Conservation (phyloP, 306 rosid genomes). For the Malus orientalis region DNA sequence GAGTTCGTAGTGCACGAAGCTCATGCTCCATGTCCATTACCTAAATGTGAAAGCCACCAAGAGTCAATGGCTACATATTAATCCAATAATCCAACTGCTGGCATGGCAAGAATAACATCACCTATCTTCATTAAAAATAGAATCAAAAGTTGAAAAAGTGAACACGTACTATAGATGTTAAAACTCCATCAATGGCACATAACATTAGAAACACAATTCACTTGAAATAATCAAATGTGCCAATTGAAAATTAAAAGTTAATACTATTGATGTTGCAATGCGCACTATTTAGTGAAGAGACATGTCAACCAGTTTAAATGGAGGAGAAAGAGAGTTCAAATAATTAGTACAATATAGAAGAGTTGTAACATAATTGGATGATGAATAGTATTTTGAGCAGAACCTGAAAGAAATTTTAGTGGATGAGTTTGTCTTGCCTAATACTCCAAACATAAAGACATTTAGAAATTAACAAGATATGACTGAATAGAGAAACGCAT, state of each 20-base stretch:
- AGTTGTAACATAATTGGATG: not conserved
- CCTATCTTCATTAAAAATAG: not conserved
- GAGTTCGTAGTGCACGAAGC: slow-evolving; percentile 78
- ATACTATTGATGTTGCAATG: not conserved
- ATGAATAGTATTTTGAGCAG: not conserved
- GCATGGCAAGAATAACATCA: not conserved
- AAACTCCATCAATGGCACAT: not conserved
- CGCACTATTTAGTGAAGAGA: not conserved
- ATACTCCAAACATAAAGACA: not conserved
- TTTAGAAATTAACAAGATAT: not conserved
- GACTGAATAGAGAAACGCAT: no score
- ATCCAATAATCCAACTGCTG: not conserved
- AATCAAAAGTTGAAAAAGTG: not conserved
- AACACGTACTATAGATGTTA: not conserved
- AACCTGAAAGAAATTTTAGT: no score
- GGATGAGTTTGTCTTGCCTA: not conserved
- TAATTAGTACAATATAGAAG: not conserved
- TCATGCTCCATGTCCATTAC: slow-evolving; percentile 92
- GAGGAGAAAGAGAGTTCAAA: not conserved
- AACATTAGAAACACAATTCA: not conserved
- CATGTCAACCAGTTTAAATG: not conserved
- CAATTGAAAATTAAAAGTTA: not conserved
- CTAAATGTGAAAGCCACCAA: slow-evolving; percentile 27
- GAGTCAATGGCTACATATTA: not conserved
- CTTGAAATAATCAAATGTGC: not conserved